Evolutionary conservation across 192 early-diverging fungal genomes (phyloP), one percentile per base, ranked within the genome.

Genomic region (Phycomyces blakesleeanus): DNA sequence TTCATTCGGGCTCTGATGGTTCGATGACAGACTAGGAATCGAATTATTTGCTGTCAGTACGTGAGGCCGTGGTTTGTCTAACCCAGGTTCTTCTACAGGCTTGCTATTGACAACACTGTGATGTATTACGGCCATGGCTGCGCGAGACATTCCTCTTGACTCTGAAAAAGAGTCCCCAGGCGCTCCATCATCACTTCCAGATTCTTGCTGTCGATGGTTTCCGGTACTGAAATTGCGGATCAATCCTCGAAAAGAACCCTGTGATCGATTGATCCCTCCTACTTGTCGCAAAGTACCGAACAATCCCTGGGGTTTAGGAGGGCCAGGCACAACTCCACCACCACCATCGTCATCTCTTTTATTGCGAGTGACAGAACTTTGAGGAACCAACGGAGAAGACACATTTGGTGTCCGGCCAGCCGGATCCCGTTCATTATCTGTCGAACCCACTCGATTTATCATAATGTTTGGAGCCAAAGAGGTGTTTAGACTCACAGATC

Each of bases 51-150:
- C 3, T 12, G 11, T 20, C 44, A 47, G 2, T 6, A 3, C 11
- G 11, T 47, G 12, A 14, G 2, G 12, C 18, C 3, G 12, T 2
- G 2, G 2, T 47, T 47, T 14, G 15, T 12, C 11, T 34, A 34
- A 34, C 2, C 2, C 18, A 6, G 44, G 12, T 12, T 47, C 44
- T 12, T n/a, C 18, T 22, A 1, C 14, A 21, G n/a, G 26, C 51
- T 38, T 63, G 51, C 22, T 63, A 18, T 47, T 63, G 10, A 51
- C 20, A 10, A 34, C 51, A 22, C 38, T 54, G 21, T 52, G 50
- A 26, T 63, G 61, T 5, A 63, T 37, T 10, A 63, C 51, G 1
- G 61, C 50, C 61, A 63, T 63, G 20, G 61, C 61, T 10, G 61
- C 61, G 2, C 51, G 34, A 26, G 61, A 63, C 51, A 63, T 54